A percentile compares a stretch with the other conserved stretches of the same genome.
Evolutionary conservation across 1,284 basidiomycete genomes (phyloP).

Genomic region (Phenoliferia sp.): DNA sequence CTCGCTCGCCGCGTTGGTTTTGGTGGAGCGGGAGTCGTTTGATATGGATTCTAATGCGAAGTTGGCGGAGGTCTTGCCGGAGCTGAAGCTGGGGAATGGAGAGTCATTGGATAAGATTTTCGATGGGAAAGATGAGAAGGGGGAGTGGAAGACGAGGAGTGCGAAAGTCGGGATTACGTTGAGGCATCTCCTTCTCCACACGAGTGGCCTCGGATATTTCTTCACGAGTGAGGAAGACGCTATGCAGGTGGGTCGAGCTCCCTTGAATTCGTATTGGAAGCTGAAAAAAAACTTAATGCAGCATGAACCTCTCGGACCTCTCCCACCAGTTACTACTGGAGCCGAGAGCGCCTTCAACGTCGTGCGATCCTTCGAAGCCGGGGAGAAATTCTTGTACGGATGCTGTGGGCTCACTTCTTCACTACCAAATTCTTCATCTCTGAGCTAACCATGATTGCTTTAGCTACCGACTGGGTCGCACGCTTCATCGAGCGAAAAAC

Average conservation of each 20-base stretch:
- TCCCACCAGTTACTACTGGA: background rate
- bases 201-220: conserved; percentile 6
- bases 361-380: conserved; percentile 9
- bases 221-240: conserved; percentile 3
- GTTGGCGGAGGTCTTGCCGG: conserved; percentile 15
- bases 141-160: conserved; percentile 4
- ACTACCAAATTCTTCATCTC: background rate
- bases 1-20: background rate
- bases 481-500: conserved; percentile 37
- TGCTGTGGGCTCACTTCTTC: background rate
- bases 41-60: conserved; percentile 20
- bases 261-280: background rate
- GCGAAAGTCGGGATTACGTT: conserved; percentile 3
- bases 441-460: no score
- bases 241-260: background rate
- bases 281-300: background rate
- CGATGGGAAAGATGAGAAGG: conserved; percentile 17
- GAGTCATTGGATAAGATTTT: conserved; percentile 2
- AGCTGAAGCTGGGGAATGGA: conserved; percentile 7
- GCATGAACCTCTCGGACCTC: background rate
- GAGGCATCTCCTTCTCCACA: conserved; percentile 17
- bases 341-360: conserved; percentile 1
- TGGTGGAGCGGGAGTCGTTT: conserved; percentile 13
- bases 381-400: conserved; percentile 4
- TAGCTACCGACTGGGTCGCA: conserved; percentile 41